Percentiles rank a stretch among this genome's conserved stretches.
phyloP scores from a whole-genome alignment of 306 rosid species.

The Oemleria cerasiformis region DNA sequence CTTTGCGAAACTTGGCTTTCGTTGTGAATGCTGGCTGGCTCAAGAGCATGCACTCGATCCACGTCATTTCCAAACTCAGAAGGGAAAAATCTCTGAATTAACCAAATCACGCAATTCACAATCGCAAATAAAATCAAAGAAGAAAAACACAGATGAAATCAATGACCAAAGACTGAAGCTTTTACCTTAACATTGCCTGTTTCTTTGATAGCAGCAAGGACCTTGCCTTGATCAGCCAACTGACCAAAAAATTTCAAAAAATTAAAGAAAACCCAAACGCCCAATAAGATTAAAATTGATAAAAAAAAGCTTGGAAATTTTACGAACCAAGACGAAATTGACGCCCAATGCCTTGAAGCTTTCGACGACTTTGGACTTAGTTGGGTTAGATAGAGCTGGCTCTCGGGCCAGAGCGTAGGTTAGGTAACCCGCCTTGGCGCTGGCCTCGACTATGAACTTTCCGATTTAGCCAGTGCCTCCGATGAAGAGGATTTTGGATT shows the following conservation, averaged over 20 bases:
- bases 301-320: not conserved
- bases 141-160: not conserved
- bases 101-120: not conserved
- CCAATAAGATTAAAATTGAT: not conserved
- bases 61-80: conserved; percentile 48
- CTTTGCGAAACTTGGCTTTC: conserved; percentile 28
- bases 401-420: no score
- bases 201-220: conserved; percentile 40
- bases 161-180: not conserved
- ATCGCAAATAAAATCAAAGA: not conserved
- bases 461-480: conserved; percentile 43
- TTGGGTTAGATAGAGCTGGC: no score
- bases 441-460: no score
- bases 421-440: no score
- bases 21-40: conserved; percentile 35
- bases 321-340: no score
- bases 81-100: conserved; percentile 40
- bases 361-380: no score
- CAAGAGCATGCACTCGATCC: conserved; percentile 40
- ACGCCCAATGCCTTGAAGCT: no score
- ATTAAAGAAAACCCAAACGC: not conserved
- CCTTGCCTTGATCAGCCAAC: conserved; percentile 28
- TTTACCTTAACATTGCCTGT: no score
- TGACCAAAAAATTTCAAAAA: not conserved
- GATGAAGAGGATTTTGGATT: conserved; percentile 35